Percentiles rank a stretch among this genome's conserved stretches.
Evolutionary conservation across 2,329 filamentous ascomycete species (phyloP).

Genomic region (Cercospora beticola): DNA sequence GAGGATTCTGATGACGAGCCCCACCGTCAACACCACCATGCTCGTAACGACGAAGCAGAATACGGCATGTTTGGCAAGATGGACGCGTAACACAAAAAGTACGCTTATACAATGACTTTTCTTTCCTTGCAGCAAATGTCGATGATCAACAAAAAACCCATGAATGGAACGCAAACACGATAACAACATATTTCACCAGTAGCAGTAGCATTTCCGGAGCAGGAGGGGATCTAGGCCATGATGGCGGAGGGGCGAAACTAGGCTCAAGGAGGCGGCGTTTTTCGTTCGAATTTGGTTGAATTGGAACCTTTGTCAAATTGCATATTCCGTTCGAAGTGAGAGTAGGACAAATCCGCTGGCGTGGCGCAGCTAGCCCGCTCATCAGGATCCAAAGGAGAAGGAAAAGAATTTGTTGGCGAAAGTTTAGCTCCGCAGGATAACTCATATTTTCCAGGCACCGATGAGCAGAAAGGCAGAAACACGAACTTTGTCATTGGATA

Average conservation of each 20-base stretch:
- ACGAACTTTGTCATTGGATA: background rate
- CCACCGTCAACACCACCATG: constrained; percentile 32
- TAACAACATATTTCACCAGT: background rate
- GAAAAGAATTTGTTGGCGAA: background rate
- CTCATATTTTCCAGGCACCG: constrained; percentile 23
- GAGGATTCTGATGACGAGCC: constrained; percentile 49
- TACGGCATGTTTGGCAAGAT: constrained; percentile 94
- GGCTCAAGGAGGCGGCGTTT: background rate
- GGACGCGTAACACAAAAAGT: constrained; percentile 53
- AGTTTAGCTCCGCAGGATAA: background rate
- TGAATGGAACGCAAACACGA: background rate
- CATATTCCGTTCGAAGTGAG: background rate
- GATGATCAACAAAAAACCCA: background rate
- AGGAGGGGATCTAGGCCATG: background rate
- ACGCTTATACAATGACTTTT: background rate
- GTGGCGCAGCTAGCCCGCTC: background rate
- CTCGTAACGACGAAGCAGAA: constrained; percentile 77
- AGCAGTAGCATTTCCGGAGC: background rate
- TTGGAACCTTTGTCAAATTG: background rate
- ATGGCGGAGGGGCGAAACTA: background rate
- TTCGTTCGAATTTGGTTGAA: background rate
- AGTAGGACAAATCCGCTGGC: background rate
- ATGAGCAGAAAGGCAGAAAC: constrained; percentile 24
- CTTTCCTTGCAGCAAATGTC: background rate
- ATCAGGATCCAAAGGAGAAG: background rate